These are phyloP conservation scores for Grigorovia jiainica DNA, from an alignment of 805 yeast genomes.

Conservation along the genomic window DNA sequence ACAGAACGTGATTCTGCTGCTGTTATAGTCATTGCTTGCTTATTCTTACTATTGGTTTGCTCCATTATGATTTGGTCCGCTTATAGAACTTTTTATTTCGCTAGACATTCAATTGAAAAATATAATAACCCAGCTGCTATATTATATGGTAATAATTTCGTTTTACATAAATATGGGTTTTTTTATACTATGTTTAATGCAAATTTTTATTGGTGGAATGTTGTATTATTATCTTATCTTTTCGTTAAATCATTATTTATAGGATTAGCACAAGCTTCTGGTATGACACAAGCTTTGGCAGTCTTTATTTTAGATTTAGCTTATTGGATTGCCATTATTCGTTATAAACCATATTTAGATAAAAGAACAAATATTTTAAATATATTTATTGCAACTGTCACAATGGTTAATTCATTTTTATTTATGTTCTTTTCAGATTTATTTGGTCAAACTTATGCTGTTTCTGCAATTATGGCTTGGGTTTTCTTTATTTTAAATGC, in stretches of 20 bases:
- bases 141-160: constrained; percentile 65
- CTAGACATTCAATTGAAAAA: constrained; percentile 45
- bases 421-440: constrained; percentile 80
- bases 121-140: constrained; percentile 81
- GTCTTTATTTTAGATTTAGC: constrained; percentile 67
- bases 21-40: constrained; percentile 68
- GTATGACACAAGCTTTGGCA: constrained; percentile 72
- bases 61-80: constrained; percentile 57
- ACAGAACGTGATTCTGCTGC: constrained; percentile 77
- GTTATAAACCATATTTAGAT: constrained; percentile 68
- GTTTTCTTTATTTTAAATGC: constrained; percentile 83
- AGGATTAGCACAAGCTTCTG: constrained; percentile 69
- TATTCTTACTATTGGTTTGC: constrained; percentile 54
- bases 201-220: constrained; percentile 73
- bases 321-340: constrained; percentile 55
- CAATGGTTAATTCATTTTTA: constrained; percentile 69
- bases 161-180: constrained; percentile 76
- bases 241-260: constrained; percentile 64
- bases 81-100: constrained; percentile 55
- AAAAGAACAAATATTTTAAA: constrained; percentile 71
- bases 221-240: constrained; percentile 49
- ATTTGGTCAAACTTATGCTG: constrained; percentile 72
- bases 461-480: constrained; percentile 84
- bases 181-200: constrained; percentile 86
- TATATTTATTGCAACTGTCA: constrained; percentile 63